These are phyloP conservation scores for Syzygium jambos DNA, from an alignment of 345 rosid genomes.

Conservation along the genomic window DNA sequence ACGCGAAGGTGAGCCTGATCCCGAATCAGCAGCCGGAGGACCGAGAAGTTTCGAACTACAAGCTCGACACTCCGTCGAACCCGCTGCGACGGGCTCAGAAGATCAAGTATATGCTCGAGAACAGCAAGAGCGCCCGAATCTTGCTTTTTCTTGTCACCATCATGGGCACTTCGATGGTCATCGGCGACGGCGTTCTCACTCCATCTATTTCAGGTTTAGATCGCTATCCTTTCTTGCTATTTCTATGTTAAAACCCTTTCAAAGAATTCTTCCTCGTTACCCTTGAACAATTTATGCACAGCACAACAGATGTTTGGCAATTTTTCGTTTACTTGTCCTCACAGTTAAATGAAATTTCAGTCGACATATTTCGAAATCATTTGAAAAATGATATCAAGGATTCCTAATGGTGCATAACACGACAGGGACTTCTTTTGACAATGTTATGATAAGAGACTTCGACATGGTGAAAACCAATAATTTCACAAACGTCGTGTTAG, in stretches of 20 bases:
- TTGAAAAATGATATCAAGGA: not conserved
- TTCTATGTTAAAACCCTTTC: not conserved
- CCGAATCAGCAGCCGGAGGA: conserved; percentile 77
- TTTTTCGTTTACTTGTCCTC: not conserved
- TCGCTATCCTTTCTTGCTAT: not conserved
- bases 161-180: conserved; percentile 74
- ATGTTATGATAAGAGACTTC: not conserved
- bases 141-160: conserved; percentile 56
- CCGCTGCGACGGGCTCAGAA: conserved; percentile 29
- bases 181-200: conserved; percentile 81
- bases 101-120: conserved; percentile 44
- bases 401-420: not conserved
- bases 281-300: not conserved
- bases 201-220: conserved; percentile 62
- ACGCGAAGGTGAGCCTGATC: conserved; percentile 40
- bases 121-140: conserved; percentile 17
- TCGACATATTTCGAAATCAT: not conserved
- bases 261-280: not conserved
- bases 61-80: conserved; percentile 37
- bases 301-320: not conserved
- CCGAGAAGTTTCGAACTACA: conserved; percentile 48
- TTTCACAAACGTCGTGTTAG: not conserved
- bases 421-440: not conserved
- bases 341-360: not conserved
- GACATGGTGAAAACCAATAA: not conserved